Evolutionary conservation across 139 green algal genomes (phyloP).

Genomic region (Coelastrella sp.): DNA sequence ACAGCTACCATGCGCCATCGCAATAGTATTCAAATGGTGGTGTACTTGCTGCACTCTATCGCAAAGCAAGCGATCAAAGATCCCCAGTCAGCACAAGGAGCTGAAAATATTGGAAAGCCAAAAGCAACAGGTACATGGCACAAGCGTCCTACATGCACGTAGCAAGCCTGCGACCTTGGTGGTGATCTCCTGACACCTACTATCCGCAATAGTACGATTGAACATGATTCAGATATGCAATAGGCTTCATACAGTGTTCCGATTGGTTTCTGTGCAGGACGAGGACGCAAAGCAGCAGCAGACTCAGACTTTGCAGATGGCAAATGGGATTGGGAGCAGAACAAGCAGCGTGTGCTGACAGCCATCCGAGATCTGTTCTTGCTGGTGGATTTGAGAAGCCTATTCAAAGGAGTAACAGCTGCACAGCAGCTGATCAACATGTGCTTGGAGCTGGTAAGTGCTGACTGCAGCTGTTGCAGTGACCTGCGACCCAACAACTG

Average conservation of each 20-base stretch:
- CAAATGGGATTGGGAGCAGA: slow-evolving; percentile 36
- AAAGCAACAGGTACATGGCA: slow-evolving; percentile 11
- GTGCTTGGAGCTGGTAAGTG: slow-evolving; percentile 44
- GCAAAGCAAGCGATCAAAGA: slow-evolving; percentile 25
- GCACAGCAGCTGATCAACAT: slow-evolving; percentile 38
- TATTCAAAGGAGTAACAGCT: slow-evolving; percentile 40
- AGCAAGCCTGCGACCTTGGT: too few species aligned
- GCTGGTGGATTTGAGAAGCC: slow-evolving; percentile 24
- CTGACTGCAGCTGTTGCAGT: background rate
- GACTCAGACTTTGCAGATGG: background rate
- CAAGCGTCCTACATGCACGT: background rate
- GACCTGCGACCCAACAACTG: too few species aligned
- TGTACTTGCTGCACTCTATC: slow-evolving; percentile 39
- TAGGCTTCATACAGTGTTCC: too few species aligned
- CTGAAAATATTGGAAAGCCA: slow-evolving; percentile 13
- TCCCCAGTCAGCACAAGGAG: background rate
- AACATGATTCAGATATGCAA: too few species aligned
- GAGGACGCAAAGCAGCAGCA: slow-evolving; percentile 19
- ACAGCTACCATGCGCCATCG: slow-evolving; percentile 1
- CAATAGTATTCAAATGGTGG: slow-evolving; percentile 37
- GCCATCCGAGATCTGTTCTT: slow-evolving; percentile 10
- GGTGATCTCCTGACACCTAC: too few species aligned
- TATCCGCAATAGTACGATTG: too few species aligned
- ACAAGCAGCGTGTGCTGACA: slow-evolving; percentile 24
- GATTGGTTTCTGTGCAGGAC: background rate